A percentile compares a stretch with the other conserved stretches of the same genome.
phyloP scores from a whole-genome alignment of 1,139 yeast genomes.

The Lodderomyces parapsilosis region DNA sequence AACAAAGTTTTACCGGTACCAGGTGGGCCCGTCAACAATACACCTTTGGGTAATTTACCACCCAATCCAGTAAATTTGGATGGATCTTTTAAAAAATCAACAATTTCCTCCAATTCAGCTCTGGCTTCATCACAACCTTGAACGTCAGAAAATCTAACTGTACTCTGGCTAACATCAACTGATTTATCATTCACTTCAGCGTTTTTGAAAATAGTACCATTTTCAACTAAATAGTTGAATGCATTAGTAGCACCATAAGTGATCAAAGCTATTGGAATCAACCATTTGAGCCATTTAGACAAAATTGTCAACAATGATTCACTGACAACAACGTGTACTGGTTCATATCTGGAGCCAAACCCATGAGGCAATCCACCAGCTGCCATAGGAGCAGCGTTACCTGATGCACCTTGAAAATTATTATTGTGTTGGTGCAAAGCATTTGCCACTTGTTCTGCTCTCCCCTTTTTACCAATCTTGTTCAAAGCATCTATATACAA shows the following conservation, averaged over 20 bases:
- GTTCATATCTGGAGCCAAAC: conserved; percentile 59
- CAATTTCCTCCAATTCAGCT: conserved; percentile 94
- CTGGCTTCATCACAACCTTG: conserved; percentile 99
- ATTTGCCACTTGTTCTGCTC: conserved; percentile 63
- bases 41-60: conserved; percentile 97
- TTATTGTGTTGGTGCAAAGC: conserved; percentile 19
- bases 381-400: conserved; percentile 8
- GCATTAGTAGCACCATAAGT: conserved; percentile 75
- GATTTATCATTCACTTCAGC: conserved; percentile 73
- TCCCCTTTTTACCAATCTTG: conserved; percentile 71
- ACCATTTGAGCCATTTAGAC: conserved; percentile 88
- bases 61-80: conserved; percentile 94
- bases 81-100: conserved; percentile 94
- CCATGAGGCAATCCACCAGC: conserved; percentile 34
- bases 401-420: conserved; percentile 9
- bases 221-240: conserved; percentile 77
- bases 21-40: conserved; percentile 95
- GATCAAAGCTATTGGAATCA: conserved; percentile 72
- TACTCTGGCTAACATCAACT: conserved; percentile 81
- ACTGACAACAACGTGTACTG: conserved; percentile 87
- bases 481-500: conserved; percentile 79
- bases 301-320: conserved; percentile 77
- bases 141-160: conserved; percentile 88
- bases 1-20: conserved; percentile 98
- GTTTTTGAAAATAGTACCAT: conserved; percentile 79